These are phyloP conservation scores for Cordyceps javanica DNA, from an alignment of 2,329 filamentous ascomycete species.

Conservation along the genomic window DNA sequence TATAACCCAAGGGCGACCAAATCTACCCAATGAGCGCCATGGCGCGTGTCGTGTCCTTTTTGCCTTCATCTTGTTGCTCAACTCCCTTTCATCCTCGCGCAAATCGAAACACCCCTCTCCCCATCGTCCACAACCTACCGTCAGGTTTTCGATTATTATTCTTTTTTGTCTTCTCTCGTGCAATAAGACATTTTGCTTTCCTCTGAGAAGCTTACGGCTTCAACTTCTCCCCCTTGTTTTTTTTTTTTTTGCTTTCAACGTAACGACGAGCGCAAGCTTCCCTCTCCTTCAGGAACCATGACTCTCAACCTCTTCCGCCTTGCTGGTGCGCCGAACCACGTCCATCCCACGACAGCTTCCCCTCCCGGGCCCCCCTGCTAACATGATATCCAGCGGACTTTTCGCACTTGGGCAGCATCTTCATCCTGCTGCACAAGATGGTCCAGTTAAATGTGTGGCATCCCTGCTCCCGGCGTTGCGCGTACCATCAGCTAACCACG, in stretches of 20 bases:
- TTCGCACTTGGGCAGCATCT: conserved; percentile 88
- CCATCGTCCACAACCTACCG: background rate
- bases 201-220: too few species aligned
- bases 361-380: conserved; percentile 17
- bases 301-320: conserved; percentile 54
- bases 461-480: background rate
- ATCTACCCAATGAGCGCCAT: conserved; percentile 17
- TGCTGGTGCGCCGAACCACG: conserved; percentile 37
- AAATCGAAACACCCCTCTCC: background rate
- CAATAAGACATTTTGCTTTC: too few species aligned
- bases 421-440: conserved; percentile 97
- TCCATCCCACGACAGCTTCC: background rate
- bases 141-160: background rate
- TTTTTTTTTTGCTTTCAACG: background rate
- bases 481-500: conserved; percentile 18
- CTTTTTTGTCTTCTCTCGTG: background rate
- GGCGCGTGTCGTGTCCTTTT: conserved; percentile 23
- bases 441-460: conserved; percentile 67
- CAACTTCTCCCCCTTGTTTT: too few species aligned
- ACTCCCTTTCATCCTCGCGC: conserved; percentile 8
- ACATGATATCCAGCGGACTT: conserved; percentile 64
- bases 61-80: conserved; percentile 1
- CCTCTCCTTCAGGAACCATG: conserved; percentile 31
- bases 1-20: background rate
- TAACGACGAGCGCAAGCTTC: conserved; percentile 4